These are phyloP conservation scores for Gaeumannomyces sp. DNA, from an alignment of 2,329 filamentous ascomycete species.

Conservation along the genomic window DNA sequence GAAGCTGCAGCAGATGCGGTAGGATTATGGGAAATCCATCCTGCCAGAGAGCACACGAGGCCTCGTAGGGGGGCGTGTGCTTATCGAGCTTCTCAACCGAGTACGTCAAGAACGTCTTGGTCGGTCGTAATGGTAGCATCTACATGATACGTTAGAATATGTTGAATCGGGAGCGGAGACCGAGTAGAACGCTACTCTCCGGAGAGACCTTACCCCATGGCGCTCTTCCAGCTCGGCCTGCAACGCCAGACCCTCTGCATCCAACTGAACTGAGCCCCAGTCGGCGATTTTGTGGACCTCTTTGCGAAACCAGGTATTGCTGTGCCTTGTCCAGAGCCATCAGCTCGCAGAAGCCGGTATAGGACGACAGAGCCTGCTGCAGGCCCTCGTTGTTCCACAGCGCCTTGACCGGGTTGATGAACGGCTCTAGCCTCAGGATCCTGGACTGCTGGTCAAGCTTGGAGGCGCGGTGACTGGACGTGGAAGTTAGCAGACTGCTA, in stretches of 20 bases:
- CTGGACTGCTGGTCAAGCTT: slow-evolving; percentile 67
- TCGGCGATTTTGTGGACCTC: slow-evolving; percentile 72
- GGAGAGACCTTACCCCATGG: slow-evolving; percentile 47
- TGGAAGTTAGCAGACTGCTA: slow-evolving; percentile 12
- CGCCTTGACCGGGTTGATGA: slow-evolving; percentile 74
- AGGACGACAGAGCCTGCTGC: slow-evolving; percentile 62
- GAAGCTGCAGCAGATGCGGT: slow-evolving; percentile 77
- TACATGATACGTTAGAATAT: slow-evolving; percentile 23
- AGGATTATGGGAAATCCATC: slow-evolving; percentile 75
- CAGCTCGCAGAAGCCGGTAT: slow-evolving; percentile 71
- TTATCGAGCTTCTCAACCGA: slow-evolving; percentile 86
- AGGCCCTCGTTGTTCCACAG: slow-evolving; percentile 73
- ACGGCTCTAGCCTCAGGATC: slow-evolving; percentile 64
- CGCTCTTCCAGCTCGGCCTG: slow-evolving; percentile 74
- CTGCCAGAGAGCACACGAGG: slow-evolving; percentile 77
- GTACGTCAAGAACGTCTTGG: slow-evolving; percentile 86
- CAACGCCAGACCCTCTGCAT: slow-evolving; percentile 70
- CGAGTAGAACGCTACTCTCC: slow-evolving; percentile 7
- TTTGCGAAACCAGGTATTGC: slow-evolving; percentile 61
- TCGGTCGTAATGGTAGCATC: slow-evolving; percentile 73
- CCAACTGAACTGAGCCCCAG: slow-evolving; percentile 73
- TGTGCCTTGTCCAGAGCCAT: slow-evolving; percentile 76
- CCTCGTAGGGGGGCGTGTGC: slow-evolving; percentile 63
- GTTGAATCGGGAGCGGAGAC: neutral
- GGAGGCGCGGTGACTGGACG: slow-evolving; percentile 66